Evolutionary conservation across 2,329 filamentous ascomycete species (phyloP), one percentile per base, ranked within the genome.

Genomic region (Colletotrichum musicola): DNA sequence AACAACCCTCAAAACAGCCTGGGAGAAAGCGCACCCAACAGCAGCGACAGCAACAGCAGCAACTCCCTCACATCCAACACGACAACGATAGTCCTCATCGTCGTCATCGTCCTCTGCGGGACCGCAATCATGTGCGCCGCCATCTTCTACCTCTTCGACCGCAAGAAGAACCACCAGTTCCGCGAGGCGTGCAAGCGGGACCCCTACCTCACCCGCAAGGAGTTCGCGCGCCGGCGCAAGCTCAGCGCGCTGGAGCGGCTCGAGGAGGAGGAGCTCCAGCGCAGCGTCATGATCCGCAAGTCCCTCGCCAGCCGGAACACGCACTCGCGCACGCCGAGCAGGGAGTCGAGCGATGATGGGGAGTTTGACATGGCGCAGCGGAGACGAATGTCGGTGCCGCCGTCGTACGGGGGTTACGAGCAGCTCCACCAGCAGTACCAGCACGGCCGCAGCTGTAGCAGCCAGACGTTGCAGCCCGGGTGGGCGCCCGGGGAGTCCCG

Each of bases 241-340:
- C 72, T 77, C 71, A 76, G 72, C 62, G 60, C 70, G 13, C 25
- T 70, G 22, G 72, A 76, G 35, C 64, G 72, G 6, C 64, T 73
- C 16, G 73, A 77, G 25, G 74, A 80, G 35, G 77, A 80, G 47
- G 82, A 85, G 67, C 64, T 74, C 27, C 77, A 82, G 67, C 75
- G 82, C 13, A 72, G 73, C 35, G 75, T 74, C 53, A 82, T 84
- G 72, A 84, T 85, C 65, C 78, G 79, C 59, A 85, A 85, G 72
- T 83, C 82, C 2, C 73, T 84, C 9, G 77, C 64, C 40, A 62
- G 56, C 53, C 64, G 68, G 30, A 35, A 35, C 47, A 59, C 51
- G 6, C 60, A 53, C 18, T 68, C 65, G 55, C 49, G 62, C 13
- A 20, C 35, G 14, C 60, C n/a, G 25, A 65, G 62, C 35, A 49